Evolutionary conservation across 1,139 yeast genomes (phyloP).

Genomic region (Saccharomyces uvarum): DNA sequence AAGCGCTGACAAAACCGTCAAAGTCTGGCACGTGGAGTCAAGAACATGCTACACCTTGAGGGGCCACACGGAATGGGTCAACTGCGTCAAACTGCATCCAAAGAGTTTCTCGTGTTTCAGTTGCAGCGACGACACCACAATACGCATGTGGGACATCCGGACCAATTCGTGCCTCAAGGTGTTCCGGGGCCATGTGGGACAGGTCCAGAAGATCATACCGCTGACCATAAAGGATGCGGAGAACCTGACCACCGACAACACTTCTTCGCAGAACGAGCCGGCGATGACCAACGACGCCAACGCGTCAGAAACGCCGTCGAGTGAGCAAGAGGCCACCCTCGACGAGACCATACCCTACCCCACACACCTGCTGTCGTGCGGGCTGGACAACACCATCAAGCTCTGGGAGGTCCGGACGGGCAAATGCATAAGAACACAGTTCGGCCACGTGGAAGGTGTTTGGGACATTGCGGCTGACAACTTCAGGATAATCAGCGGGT

Average conservation of each 20-base stretch:
- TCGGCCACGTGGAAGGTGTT: conserved; percentile 96
- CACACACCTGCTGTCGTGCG: conserved; percentile 77
- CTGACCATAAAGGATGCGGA: conserved; percentile 45
- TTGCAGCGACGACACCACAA: conserved; percentile 85
- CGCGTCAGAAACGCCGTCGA: neutral
- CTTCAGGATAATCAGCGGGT: conserved; percentile 86
- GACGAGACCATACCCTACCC: conserved; percentile 42
- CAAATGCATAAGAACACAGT: conserved; percentile 81
- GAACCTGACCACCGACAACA: conserved; percentile 34
- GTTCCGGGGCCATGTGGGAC: conserved; percentile 62
- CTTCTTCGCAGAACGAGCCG: conserved; percentile 9
- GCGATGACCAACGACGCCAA: conserved; percentile 14
- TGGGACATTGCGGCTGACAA: conserved; percentile 96
- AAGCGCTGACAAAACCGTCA: conserved; percentile 82
- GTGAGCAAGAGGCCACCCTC: conserved; percentile 6
- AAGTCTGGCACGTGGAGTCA: conserved; percentile 93
- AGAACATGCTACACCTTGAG: conserved; percentile 86
- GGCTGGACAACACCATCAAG: conserved; percentile 88
- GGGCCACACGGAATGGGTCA: conserved; percentile 91
- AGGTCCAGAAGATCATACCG: conserved; percentile 85
- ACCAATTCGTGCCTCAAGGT: conserved; percentile 72
- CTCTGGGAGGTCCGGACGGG: conserved; percentile 88
- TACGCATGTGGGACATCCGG: conserved; percentile 88
- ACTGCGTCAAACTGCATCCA: conserved; percentile 78
- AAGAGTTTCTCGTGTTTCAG: conserved; percentile 73